Evolutionary conservation across 176 grass and related monocot genomes (phyloP), one percentile per base, ranked within the genome.

Genomic region (Hordeum marinum): DNA sequence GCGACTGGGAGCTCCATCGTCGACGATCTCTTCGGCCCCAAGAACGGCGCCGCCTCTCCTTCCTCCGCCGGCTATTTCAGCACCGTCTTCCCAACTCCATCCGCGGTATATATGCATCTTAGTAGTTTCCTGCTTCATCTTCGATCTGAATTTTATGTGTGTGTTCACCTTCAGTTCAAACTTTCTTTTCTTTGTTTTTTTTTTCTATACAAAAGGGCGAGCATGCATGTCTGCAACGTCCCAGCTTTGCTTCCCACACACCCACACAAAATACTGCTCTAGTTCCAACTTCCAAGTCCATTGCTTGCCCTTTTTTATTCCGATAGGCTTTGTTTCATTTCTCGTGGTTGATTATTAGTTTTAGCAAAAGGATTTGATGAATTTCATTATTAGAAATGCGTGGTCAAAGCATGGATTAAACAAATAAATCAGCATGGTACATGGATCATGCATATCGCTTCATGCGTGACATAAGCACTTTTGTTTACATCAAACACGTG

Each of bases 21-120:
- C 63, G 79, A 81, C 63, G 79, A 81, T 18, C 79, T 81, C 79
- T 81, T 81, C 79, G 79, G 79, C 63, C 63, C 79, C 79, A 81
- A 68, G 79, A 63, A 81, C 63, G 63, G 40, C 42, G 17, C 41
- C 6, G 29, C 27, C 4, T 8, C n/a, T 8, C 13, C 39, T 13
- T 45, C 77, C 62, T 43, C 61, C 62, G 78, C 40, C 20, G 62
- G 78, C 42, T 80, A 81, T 63, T 81, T 81, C 41, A 81, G 79
- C 79, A 81, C 79, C 63, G 79, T 81, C 79, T 81, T 81, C 79
- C 79, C 78, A 20, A 64, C 29, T 10, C 63, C 78, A 20, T 52
- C 78, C 3, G 41, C 42, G 6, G 78, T 80, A 50, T 24, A 36
- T 62, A 9, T 42, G 23, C 23, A 7, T 52, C 48, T 52, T 18